These are phyloP conservation scores for Sporothrix inflata DNA, from an alignment of 2,329 filamentous ascomycete genomes.

Conservation along the genomic window DNA sequence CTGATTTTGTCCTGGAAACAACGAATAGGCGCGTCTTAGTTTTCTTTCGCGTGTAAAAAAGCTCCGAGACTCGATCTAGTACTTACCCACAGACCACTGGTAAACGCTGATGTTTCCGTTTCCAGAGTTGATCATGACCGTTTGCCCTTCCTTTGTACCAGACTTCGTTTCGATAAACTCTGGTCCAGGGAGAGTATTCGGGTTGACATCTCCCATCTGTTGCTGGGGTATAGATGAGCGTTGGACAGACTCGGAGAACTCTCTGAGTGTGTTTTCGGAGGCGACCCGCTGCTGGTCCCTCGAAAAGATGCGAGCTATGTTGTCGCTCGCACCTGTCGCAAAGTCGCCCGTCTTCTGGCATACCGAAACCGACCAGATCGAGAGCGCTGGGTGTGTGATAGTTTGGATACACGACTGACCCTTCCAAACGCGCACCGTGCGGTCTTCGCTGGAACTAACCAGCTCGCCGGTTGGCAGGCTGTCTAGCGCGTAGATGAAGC, in stretches of 20 bases:
- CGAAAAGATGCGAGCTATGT: slow-evolving; percentile 81
- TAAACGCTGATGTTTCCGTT: slow-evolving; percentile 85
- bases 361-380: slow-evolving; percentile 90
- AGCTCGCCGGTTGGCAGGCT: slow-evolving; percentile 81
- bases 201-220: slow-evolving; percentile 77
- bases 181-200: slow-evolving; percentile 85
- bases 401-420: slow-evolving; percentile 85
- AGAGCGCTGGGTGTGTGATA: slow-evolving; percentile 95
- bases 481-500: slow-evolving; percentile 88
- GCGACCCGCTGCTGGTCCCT: slow-evolving; percentile 71
- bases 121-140: slow-evolving; percentile 84
- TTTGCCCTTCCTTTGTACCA: slow-evolving; percentile 95
- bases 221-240: slow-evolving; percentile 86
- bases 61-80: neutral
- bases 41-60: neutral
- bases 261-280: slow-evolving; percentile 65
- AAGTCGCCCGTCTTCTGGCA: slow-evolving; percentile 85
- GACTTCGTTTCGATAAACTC: slow-evolving; percentile 81
- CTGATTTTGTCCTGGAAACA: slow-evolving; percentile 57
- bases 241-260: slow-evolving; percentile 82
- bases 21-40: neutral
- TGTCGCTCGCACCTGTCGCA: slow-evolving; percentile 89
- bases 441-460: slow-evolving; percentile 89
- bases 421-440: slow-evolving; percentile 89
- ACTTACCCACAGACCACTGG: slow-evolving; percentile 70